A percentile compares a stretch with the other conserved stretches of the same genome.
Evolutionary conservation across 352 stramenopile species (phyloP).

Genomic region (Globisporangium spiculum): DNA sequence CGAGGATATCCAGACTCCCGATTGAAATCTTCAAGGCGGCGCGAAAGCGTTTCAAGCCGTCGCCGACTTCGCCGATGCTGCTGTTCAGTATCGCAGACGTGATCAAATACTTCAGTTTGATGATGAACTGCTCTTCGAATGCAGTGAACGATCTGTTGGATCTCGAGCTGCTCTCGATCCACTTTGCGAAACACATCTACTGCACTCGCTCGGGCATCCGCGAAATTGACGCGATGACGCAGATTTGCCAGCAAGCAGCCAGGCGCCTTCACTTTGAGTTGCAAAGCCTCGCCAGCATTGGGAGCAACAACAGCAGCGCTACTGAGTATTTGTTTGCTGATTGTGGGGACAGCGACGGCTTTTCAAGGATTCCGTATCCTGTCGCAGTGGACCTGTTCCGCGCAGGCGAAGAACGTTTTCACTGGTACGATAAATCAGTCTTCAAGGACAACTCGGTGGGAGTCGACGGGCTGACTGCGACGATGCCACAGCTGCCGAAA

Average conservation of each 20-base stretch:
- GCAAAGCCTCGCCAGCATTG: conserved; percentile 26
- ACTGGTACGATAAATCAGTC: conserved; percentile 52
- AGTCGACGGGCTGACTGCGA: neutral
- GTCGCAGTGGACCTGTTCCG: conserved; percentile 39
- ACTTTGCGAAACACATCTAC: conserved; percentile 36
- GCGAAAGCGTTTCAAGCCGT: conserved; percentile 28
- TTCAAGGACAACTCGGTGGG: conserved; percentile 21
- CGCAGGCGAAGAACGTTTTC: conserved; percentile 53
- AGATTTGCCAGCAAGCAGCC: conserved; percentile 15
- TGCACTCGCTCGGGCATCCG: neutral
- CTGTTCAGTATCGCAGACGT: conserved; percentile 45
- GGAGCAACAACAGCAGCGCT: conserved; percentile 3
- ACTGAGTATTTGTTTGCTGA: conserved; percentile 40
- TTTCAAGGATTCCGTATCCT: conserved; percentile 28
- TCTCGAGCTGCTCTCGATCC: conserved; percentile 40
- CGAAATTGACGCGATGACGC: neutral
- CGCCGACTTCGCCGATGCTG: conserved; percentile 30
- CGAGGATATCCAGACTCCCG: conserved; percentile 36
- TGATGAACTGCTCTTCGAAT: conserved; percentile 43
- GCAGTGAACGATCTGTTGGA: conserved; percentile 21
- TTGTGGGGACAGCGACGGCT: conserved; percentile 41
- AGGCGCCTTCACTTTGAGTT: conserved; percentile 39
- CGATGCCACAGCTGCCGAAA: conserved; percentile 4
- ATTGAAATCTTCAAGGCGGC: conserved; percentile 35
- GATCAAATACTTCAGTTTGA: conserved; percentile 37